Conservation (phyloP, 192 early-diverging fungal genomes). For the Physocladia obscura region DNA sequence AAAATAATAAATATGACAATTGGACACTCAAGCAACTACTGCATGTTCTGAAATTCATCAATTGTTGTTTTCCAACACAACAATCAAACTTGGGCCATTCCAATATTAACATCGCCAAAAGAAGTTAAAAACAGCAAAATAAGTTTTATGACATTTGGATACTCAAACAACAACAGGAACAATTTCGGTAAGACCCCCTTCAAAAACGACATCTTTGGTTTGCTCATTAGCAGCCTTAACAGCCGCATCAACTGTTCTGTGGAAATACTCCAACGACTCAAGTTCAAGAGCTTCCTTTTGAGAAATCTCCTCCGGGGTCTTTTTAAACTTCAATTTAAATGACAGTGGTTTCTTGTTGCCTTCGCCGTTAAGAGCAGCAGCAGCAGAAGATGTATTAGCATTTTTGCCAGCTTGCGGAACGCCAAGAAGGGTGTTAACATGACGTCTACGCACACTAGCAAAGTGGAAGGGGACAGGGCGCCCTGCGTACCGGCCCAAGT, state of each 20-base stretch:
- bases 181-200: too few species aligned
- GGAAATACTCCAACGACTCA: neutral
- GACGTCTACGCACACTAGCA: slow-evolving; percentile 38
- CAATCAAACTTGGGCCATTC: too few species aligned
- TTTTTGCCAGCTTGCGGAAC: too few species aligned
- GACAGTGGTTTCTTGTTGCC: slow-evolving; percentile 9
- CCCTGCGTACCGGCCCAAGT: slow-evolving; percentile 56
- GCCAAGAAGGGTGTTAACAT: slow-evolving; percentile 24
- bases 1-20: too few species aligned
- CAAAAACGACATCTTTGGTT: neutral
- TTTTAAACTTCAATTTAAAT: neutral
- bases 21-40: too few species aligned
- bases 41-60: too few species aligned
- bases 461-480: slow-evolving; percentile 54
- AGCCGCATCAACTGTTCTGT: neutral
- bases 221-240: neutral
- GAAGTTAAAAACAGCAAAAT: too few species aligned
- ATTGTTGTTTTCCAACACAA: too few species aligned
- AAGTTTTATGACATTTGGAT: too few species aligned
- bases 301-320: neutral
- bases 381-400: slow-evolving; percentile 24
- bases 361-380: neutral
- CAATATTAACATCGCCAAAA: too few species aligned
- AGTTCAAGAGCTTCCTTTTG: neutral
- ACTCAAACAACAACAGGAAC: too few species aligned